Conservation (phyloP, 2,329 filamentous ascomycete genomes). For the Beauveria australis region DNA sequence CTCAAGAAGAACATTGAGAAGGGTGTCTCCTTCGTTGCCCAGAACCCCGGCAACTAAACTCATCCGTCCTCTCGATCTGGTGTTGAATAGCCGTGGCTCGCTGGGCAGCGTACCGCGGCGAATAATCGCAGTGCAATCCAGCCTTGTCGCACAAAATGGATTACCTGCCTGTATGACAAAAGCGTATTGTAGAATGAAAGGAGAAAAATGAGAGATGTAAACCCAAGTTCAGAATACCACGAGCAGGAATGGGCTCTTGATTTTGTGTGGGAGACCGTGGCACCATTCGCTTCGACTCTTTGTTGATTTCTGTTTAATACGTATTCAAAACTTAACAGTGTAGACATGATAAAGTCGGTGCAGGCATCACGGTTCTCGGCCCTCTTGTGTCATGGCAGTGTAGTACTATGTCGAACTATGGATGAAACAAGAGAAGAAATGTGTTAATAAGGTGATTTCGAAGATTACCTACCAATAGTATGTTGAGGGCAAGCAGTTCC, state of each 20-base stretch:
- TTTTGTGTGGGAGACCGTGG: neutral
- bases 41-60: slow-evolving; percentile 52
- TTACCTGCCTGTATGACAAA: slow-evolving; percentile 8
- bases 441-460: too few relatives aligned
- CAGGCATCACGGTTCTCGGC: neutral
- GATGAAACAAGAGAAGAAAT: too few relatives aligned
- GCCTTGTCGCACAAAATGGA: neutral
- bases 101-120: neutral
- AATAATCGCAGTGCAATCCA: neutral
- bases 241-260: slow-evolving; percentile 4
- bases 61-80: neutral
- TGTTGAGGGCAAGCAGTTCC: too few relatives aligned
- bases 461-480: too few relatives aligned
- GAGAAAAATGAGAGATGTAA: slow-evolving; percentile 9
- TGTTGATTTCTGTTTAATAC: slow-evolving; percentile 6
- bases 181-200: slow-evolving; percentile 5
- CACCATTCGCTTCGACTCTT: neutral
- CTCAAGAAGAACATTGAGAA: slow-evolving; percentile 95
- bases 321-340: neutral
- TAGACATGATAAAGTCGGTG: slow-evolving; percentile 1
- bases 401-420: too few relatives aligned
- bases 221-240: slow-evolving; percentile 7
- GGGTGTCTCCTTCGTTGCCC: slow-evolving; percentile 57
- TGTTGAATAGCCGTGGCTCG: neutral
- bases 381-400: neutral